Conservation (phyloP, 2,329 filamentous ascomycete genomes). For the Arthrobotrys sphaeroides region DNA sequence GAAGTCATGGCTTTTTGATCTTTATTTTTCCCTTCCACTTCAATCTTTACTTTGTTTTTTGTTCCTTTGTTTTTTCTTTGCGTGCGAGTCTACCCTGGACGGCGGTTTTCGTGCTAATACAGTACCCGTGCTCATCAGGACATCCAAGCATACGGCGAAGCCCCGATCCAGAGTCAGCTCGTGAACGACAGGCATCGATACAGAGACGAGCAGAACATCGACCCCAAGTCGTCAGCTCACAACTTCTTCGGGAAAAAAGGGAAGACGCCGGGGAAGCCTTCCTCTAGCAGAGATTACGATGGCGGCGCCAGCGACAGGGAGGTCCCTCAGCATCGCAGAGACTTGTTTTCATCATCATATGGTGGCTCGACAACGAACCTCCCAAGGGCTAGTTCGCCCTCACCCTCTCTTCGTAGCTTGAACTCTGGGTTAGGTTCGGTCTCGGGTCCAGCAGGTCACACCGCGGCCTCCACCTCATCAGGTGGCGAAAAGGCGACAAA, state of each 20-base stretch:
- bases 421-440: conserved; percentile 44
- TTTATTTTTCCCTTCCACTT: conserved; percentile 51
- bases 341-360: conserved; percentile 44
- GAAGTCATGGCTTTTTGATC: not conserved
- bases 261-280: conserved; percentile 64
- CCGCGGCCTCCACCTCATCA: conserved; percentile 21
- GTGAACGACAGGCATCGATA: conserved; percentile 76
- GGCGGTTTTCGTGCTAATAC: conserved; percentile 15
- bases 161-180: conserved; percentile 75
- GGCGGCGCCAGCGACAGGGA: conserved; percentile 66
- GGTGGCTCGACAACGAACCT: conserved; percentile 45
- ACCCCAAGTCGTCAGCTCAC: conserved; percentile 69
- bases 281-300: conserved; percentile 72
- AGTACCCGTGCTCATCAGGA: conserved; percentile 65
- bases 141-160: conserved; percentile 79
- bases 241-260: conserved; percentile 74
- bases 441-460: conserved; percentile 27
- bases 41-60: conserved; percentile 57
- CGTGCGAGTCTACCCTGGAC: not conserved
- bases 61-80: conserved; percentile 14
- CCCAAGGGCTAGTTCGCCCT: conserved; percentile 43
- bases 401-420: conserved; percentile 49
- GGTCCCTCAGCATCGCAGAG: conserved; percentile 52
- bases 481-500: conserved; percentile 52
- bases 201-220: conserved; percentile 62